Conservation (phyloP, 108 stramenopile genomes). For the Phaeodactylum tricornutum region DNA sequence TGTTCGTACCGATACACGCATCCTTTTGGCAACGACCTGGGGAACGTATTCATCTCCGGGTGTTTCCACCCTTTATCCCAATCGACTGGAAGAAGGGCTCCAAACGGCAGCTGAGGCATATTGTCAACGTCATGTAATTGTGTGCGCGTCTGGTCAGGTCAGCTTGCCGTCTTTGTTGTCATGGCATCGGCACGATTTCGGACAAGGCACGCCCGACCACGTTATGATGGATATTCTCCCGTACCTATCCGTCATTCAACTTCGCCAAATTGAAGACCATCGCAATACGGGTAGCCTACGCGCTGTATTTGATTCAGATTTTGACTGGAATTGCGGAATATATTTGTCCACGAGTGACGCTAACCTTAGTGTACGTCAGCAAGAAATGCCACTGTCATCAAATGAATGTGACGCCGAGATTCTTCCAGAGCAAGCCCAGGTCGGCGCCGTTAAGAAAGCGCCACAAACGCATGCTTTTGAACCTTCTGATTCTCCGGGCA, state of each 20-base stretch:
- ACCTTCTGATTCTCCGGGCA: not conserved
- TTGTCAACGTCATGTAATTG: slow-evolving; percentile 1
- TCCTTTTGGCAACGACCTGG: slow-evolving; percentile 9
- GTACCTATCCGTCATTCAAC: not conserved
- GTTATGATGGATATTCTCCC: slow-evolving; percentile 2
- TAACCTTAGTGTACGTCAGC: not conserved
- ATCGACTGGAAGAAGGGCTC: not conserved
- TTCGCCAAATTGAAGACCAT: not conserved
- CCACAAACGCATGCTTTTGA: not conserved
- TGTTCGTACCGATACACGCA: slow-evolving; percentile 5
- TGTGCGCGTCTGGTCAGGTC: not conserved
- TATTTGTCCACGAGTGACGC: not conserved
- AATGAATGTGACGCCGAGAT: not conserved
- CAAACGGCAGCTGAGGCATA: slow-evolving; percentile 1
- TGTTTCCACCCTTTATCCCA: slow-evolving; percentile 4
- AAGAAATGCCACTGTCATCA: not conserved
- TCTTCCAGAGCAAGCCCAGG: not conserved
- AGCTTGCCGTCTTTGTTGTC: slow-evolving; percentile 3
- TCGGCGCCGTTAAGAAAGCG: not conserved
- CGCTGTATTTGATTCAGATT: slow-evolving; percentile 1
- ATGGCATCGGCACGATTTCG: slow-evolving; percentile 8
- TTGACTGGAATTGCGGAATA: slow-evolving; percentile 3
- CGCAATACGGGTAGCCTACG: not conserved
- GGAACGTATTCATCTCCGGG: slow-evolving; percentile 1
- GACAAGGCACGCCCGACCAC: not conserved